Evolutionary conservation across 352 stramenopile species (phyloP), one percentile per base, ranked within the genome.

Genomic region (Phytopythium litorale): DNA sequence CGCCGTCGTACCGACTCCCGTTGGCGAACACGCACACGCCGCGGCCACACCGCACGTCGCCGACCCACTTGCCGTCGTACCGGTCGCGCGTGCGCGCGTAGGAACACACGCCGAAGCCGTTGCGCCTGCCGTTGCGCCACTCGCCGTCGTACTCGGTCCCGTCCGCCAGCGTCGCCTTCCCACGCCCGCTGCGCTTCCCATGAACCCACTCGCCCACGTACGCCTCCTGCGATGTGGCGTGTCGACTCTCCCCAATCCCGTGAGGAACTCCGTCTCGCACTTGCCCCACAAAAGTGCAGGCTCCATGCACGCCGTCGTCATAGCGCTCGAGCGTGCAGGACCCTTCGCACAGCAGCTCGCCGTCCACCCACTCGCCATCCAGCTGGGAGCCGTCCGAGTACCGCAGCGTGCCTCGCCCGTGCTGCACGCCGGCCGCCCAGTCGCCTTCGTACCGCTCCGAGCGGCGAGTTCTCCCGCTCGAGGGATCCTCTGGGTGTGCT

Each of bases 31-130:
- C 79, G 62, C 77, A 89, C 13, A 68, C 56, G 0, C 81, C 82
- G 15, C 69, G 81, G 28, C 84, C 84, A 43, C 81, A 94, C 35
- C 84, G 84, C 30, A 86, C 62, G 48, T 73, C 75, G 5, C 88
- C 80, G 43, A 97, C 87, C 90, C 90, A 97, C 40, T 96, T 92
- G 35, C 90, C 90, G 28, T 88, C 68, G 67, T 95, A 97, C 33
- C 69, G 67, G 43, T 82, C 87, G 49, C 71, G 78, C 56, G 67
- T 86, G 21, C 71, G 72, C 40, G 66, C 72, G 50, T 88, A 91
- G 13, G 71, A 54, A 42, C 81, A 92, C 21, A 63, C 68, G 12
- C 90, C 89, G 57, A 94, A 92, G 40, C 90, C 88, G 59, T 97
- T 96, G 33, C 85, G 78, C 45, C 88, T 87, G 45, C 87, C 81